Evolutionary conservation across 2,329 filamentous ascomycete species (phyloP).

Genomic region (Chrysoporthe cubensis): DNA sequence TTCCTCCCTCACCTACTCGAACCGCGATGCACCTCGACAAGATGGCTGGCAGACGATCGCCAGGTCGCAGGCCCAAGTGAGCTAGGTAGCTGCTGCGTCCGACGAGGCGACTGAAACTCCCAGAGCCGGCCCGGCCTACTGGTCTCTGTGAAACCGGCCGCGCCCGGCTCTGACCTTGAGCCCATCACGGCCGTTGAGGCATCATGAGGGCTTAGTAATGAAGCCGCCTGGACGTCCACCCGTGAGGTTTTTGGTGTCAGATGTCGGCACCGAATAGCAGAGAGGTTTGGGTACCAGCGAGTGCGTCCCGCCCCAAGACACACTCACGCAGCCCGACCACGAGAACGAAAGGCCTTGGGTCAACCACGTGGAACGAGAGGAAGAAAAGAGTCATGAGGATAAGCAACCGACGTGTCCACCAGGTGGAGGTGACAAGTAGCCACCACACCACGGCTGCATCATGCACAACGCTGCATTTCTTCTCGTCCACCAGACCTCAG

Average conservation of each 20-base stretch:
- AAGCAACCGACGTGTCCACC: conserved; percentile 5
- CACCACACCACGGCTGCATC: not conserved
- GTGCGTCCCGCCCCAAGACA: not conserved
- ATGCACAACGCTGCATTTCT: not conserved
- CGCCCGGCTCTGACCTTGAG: not conserved
- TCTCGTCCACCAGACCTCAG: too few species aligned
- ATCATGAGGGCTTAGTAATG: too few species aligned
- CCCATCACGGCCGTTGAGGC: too few species aligned
- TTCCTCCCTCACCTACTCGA: not conserved
- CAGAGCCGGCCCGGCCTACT: not conserved
- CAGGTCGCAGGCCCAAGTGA: not conserved
- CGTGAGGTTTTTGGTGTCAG: not conserved
- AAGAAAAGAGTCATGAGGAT: not conserved
- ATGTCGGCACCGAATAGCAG: not conserved
- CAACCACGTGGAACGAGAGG: conserved; percentile 1
- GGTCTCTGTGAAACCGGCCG: not conserved
- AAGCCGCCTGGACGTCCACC: too few species aligned
- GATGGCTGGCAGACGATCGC: not conserved
- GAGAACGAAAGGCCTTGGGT: conserved; percentile 4
- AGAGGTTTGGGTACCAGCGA: not conserved
- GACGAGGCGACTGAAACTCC: not conserved
- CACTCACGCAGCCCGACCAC: not conserved
- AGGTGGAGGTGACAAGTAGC: not conserved
- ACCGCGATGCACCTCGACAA: not conserved
- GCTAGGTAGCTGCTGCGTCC: not conserved